Conservation (phyloP, 805 yeast genomes). For the Saccharomycopsis babjevae region DNA sequence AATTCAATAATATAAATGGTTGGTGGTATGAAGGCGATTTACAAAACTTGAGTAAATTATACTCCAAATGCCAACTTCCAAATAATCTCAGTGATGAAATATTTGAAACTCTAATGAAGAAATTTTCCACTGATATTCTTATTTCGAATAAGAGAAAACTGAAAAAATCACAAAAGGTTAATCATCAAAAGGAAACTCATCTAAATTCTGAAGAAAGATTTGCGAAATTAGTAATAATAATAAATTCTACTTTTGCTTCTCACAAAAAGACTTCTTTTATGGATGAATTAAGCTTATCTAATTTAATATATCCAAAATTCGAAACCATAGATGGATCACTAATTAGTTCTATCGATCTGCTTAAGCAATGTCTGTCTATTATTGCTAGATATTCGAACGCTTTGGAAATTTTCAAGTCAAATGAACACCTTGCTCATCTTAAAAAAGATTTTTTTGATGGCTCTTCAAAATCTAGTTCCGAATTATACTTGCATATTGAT, state of each 20-base stretch:
- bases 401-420: not conserved
- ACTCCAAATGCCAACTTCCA: not conserved
- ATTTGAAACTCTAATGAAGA: not conserved
- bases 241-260: constrained; percentile 16
- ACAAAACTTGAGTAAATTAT: not conserved
- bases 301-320: not conserved
- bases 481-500: not conserved
- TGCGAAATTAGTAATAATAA: constrained; percentile 25
- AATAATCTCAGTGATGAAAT: not conserved
- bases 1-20: not conserved
- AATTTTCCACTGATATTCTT: not conserved
- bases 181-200: not conserved
- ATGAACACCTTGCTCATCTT: not conserved
- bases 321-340: not conserved
- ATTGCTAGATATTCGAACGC: not conserved
- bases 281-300: not conserved
- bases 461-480: not conserved
- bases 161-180: not conserved
- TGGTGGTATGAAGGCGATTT: constrained; percentile 1
- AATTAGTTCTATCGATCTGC: not conserved
- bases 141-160: not conserved
- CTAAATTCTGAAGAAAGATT: constrained; percentile 1
- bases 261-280: not conserved
- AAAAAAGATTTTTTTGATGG: constrained; percentile 1
- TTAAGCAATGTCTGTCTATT: not conserved